Base-by-base conservation (phyloP, 495 filamentous ascomycete genomes). In the Aspergillus biplanus region DNA sequence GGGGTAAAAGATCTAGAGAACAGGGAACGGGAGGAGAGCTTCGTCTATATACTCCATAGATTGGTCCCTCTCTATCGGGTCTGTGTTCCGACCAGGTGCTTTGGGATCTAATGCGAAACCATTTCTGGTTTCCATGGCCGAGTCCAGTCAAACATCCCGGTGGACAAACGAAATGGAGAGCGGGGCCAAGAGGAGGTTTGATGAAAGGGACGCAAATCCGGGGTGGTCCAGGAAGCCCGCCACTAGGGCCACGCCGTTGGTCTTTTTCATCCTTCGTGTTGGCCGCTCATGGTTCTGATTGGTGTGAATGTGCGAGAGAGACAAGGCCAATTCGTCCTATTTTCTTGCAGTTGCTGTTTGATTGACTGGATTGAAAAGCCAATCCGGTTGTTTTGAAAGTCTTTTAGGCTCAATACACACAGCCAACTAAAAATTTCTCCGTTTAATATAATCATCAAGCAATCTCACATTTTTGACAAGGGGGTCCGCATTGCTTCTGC, bases 361-460 rank as follows among this genome's bases (percentile, higher is more conserved):
- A 61, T 58, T 62, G 63, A 59, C 39, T 32, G 34, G 33, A 52
- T 54, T 53, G 21, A n/a, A 59, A 46, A 50, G 33, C 61, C 50
- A 42, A 35, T 55, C 56, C 16, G 33, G 61, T 31, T 52, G 55
- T 57, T 52, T 52, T 37, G 21, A 34, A 54, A 31, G 39, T 39
- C 35, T 59, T 69, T 65, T 64, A 61, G 67, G 52, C 67, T 63
- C 56, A 66, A 62, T 66, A 33, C 5, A 42, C 15, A 7, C 33
- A 18, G 18, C 52, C 39, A 62, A 62, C 52, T 15, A 62, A 33
- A 34, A 65, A 55, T 54, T 67, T 58, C 47, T 64, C 65, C 60
- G 57, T 56, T n/a, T 53, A 61, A 47, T 49, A 11, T 58, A 52
- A 18, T 8, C 3, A 18, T 27, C 27, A 4, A 50, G 27, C 47